phyloP scores from a whole-genome alignment of 2,329 filamentous ascomycete genomes.

The Escovopsis sp. region DNA sequence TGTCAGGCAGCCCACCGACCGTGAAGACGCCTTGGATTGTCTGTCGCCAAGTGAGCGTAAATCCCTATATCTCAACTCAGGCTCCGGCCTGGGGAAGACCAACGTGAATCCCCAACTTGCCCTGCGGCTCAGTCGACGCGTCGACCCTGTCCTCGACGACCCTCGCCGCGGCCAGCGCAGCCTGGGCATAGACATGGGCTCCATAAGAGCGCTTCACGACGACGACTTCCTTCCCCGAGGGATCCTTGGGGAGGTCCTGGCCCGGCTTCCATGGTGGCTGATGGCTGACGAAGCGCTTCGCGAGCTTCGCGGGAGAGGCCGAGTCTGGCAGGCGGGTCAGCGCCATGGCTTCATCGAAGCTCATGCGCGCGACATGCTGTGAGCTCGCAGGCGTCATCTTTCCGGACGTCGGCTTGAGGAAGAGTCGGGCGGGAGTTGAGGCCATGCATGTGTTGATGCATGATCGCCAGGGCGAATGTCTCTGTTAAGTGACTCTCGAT shows the following conservation, averaged over 20 bases:
- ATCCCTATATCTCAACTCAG: neutral
- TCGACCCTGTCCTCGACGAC: slow-evolving; percentile 19
- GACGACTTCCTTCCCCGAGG: slow-evolving; percentile 4
- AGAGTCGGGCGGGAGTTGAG: neutral
- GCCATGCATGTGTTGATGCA: neutral
- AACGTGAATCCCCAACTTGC: slow-evolving; percentile 23
- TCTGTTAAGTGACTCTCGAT: neutral
- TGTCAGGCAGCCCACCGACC: slow-evolving; percentile 28
- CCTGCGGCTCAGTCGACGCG: slow-evolving; percentile 4
- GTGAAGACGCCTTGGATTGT: slow-evolving; percentile 43
- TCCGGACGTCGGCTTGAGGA: neutral
- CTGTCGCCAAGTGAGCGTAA: slow-evolving; percentile 16
- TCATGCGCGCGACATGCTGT: slow-evolving; percentile 8
- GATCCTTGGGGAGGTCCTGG: slow-evolving; percentile 16
- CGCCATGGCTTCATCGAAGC: slow-evolving; percentile 17
- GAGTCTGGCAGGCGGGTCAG: slow-evolving; percentile 11
- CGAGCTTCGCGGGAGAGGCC: too few species aligned
- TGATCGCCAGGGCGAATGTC: neutral
- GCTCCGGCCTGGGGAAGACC: slow-evolving; percentile 7
- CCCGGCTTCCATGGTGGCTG: slow-evolving; percentile 19
- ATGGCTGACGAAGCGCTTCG: neutral
- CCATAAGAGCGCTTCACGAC: slow-evolving; percentile 16
- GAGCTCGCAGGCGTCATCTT: too few species aligned
- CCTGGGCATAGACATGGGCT: slow-evolving; percentile 23
- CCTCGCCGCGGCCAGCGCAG: slow-evolving; percentile 21